These are phyloP conservation scores for Dinochytrium kinnereticum DNA, from an alignment of 371 early-diverging fungal species.

Conservation along the genomic window DNA sequence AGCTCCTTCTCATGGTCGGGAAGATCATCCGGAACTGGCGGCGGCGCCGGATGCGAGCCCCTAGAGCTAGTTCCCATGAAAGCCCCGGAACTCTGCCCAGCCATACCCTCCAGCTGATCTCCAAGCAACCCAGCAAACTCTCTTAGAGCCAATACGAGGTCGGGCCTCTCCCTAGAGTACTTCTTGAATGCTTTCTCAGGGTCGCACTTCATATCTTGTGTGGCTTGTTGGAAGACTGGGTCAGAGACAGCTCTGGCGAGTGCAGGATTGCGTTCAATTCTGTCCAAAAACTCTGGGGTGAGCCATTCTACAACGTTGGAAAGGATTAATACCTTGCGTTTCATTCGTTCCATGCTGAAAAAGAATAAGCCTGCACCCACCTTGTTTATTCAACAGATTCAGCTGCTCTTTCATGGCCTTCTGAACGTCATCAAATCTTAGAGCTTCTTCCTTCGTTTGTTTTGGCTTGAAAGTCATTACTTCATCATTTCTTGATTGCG, in stretches of 20 bases:
- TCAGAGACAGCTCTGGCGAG: slow-evolving; percentile 38
- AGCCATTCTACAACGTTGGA: slow-evolving; percentile 39
- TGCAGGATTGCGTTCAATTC: slow-evolving; percentile 31
- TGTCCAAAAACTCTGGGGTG: slow-evolving; percentile 34
- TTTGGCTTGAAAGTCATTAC: slow-evolving; percentile 30
- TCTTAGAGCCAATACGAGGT: slow-evolving; percentile 35
- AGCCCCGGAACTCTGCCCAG: no score
- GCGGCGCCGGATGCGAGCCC: neutral
- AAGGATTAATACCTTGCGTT: neutral
- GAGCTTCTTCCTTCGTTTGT: slow-evolving; percentile 12
- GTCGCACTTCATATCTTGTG: slow-evolving; percentile 26
- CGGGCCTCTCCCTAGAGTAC: slow-evolving; percentile 33
- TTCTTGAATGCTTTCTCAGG: slow-evolving; percentile 36
- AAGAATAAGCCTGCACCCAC: neutral
- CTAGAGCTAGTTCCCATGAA: neutral
- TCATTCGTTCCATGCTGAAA: neutral
- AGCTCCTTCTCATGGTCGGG: slow-evolving; percentile 36
- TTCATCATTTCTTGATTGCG: neutral
- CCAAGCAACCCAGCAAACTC: slow-evolving; percentile 43
- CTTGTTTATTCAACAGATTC: slow-evolving; percentile 26
- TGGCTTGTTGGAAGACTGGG: slow-evolving; percentile 40
- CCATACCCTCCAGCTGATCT: slow-evolving; percentile 34
- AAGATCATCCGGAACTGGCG: slow-evolving; percentile 34
- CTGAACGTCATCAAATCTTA: slow-evolving; percentile 44
- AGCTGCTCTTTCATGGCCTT: slow-evolving; percentile 34